A percentile compares a stretch with the other conserved stretches of the same genome.
These are phyloP conservation scores for Gossypium sturtianum DNA, from an alignment of 345 rosid genomes.

Conservation along the genomic window DNA sequence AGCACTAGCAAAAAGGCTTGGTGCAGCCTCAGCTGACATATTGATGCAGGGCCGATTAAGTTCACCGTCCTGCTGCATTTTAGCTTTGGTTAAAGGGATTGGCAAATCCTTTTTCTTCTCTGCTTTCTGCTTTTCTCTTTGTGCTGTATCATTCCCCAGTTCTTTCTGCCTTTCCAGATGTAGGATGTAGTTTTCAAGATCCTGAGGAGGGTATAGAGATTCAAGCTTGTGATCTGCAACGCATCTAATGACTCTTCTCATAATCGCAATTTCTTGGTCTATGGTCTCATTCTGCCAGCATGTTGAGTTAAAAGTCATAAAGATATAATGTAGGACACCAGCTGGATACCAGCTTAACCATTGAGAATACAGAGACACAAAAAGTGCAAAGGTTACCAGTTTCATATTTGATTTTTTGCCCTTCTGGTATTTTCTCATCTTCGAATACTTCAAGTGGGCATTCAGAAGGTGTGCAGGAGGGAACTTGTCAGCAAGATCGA, in stretches of 20 bases:
- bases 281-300: constrained; percentile 25
- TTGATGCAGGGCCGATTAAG: background rate
- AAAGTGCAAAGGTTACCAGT: background rate
- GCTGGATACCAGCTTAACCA: background rate
- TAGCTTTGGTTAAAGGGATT: background rate
- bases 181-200: constrained; percentile 7
- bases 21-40: background rate
- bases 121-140: constrained; percentile 2
- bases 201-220: constrained; percentile 2
- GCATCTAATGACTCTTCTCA: constrained; percentile 23
- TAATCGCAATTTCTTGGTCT: constrained; percentile 18
- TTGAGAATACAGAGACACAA: too few relatives aligned
- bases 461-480: constrained; percentile 25
- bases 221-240: constrained; percentile 23
- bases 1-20: background rate
- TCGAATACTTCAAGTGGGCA: constrained; percentile 10
- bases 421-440: constrained; percentile 1
- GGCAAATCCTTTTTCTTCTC: background rate
- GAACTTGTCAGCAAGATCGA: constrained; percentile 27
- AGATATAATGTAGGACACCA: background rate
- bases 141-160: background rate
- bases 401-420: constrained; percentile 9
- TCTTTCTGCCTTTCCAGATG: constrained; percentile 16
- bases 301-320: background rate
- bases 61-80: background rate